Evolutionary conservation across 106 monocot genomes (phyloP).

Genomic region (Allium cepa): DNA sequence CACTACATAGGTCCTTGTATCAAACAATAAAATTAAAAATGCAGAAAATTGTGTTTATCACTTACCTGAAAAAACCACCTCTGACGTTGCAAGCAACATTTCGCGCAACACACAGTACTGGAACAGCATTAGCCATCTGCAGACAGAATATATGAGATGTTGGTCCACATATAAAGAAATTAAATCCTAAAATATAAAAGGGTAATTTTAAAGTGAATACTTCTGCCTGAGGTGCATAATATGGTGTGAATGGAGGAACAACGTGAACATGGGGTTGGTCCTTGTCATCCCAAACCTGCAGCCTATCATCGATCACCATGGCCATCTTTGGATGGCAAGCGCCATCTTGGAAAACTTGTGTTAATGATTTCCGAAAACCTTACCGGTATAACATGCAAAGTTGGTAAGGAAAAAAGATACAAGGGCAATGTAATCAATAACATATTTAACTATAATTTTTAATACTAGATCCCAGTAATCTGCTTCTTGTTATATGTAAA

Average conservation of each 20-base stretch:
- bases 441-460: too few species aligned
- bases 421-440: too few species aligned
- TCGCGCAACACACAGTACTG: constrained; percentile 89
- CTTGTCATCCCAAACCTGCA: constrained; percentile 86
- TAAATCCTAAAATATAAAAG: not conserved
- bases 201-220: constrained; percentile 12
- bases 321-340: constrained; percentile 89
- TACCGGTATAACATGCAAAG: not conserved
- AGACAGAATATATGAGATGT: not conserved
- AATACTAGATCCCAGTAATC: too few species aligned
- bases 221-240: constrained; percentile 98
- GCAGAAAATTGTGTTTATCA: not conserved
- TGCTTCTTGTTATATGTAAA: too few species aligned
- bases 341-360: constrained; percentile 71
- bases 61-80: constrained; percentile 86
- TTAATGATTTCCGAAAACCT: constrained; percentile 76
- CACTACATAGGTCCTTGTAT: not conserved
- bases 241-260: constrained; percentile 89
- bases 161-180: too few species aligned
- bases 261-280: constrained; percentile 94
- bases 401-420: too few species aligned
- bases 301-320: constrained; percentile 93
- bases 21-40: not conserved
- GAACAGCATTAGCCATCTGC: constrained; percentile 70
- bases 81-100: constrained; percentile 98